Evolutionary conservation across 768 basidiomycete genomes (phyloP).

Genomic region (Mycena venus): DNA sequence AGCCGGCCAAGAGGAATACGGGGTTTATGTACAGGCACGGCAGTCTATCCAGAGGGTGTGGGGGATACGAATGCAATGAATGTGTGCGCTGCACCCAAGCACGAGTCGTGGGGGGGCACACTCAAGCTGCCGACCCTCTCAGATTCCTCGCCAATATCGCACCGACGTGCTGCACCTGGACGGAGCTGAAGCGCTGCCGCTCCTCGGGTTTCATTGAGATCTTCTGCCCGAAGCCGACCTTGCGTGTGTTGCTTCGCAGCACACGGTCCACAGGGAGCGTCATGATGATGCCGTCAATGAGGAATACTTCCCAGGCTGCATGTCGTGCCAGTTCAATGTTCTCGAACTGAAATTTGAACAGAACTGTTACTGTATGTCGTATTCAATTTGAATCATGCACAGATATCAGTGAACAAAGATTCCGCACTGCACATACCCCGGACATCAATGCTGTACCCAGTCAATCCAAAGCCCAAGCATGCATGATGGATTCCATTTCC

Average conservation of each 20-base stretch:
- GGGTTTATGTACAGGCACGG: conserved; percentile 24
- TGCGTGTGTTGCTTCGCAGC: conserved; percentile 88
- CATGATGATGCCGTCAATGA: conserved; percentile 99
- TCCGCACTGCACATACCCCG: too few relatives aligned
- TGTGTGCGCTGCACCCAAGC: background rate
- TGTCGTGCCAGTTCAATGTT: too few relatives aligned
- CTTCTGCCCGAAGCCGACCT: conserved; percentile 90
- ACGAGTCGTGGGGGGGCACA: background rate
- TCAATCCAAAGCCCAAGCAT: too few relatives aligned
- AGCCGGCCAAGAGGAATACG: conserved; percentile 13
- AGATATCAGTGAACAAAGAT: too few relatives aligned
- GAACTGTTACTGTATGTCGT: too few relatives aligned
- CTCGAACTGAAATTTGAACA: too few relatives aligned
- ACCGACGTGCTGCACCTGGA: conserved; percentile 87
- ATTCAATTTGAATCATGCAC: too few relatives aligned
- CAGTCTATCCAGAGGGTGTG: conserved; percentile 25
- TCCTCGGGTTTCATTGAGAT: conserved; percentile 88
- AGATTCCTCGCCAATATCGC: conserved; percentile 84
- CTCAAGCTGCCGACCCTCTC: conserved; percentile 62
- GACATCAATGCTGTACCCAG: too few relatives aligned
- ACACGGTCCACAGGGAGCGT: conserved; percentile 97
- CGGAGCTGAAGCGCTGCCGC: conserved; percentile 86
- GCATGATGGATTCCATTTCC: too few relatives aligned
- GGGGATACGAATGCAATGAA: background rate
- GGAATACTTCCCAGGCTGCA: too few relatives aligned